Conservation (phyloP, 1,139 yeast species). For the Hyphopichia fennica region DNA sequence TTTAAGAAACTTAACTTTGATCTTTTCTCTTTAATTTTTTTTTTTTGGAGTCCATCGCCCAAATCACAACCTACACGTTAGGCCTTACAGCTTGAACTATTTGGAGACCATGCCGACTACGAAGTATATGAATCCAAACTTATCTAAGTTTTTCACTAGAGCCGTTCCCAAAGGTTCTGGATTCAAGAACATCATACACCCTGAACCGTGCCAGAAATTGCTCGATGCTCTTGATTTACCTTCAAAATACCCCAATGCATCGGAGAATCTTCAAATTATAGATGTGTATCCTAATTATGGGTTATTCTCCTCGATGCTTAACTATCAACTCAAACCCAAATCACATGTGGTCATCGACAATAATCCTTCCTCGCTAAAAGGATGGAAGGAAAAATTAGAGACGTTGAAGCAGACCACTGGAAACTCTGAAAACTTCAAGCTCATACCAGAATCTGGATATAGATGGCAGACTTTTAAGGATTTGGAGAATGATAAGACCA, state of each 20-base stretch:
- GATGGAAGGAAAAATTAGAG: slow-evolving; percentile 26
- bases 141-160: neutral
- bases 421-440: slow-evolving; percentile 28
- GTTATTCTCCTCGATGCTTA: slow-evolving; percentile 52
- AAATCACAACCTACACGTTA: no score
- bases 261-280: slow-evolving; percentile 52
- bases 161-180: slow-evolving; percentile 25
- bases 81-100: no score
- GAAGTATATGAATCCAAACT: neutral
- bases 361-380: slow-evolving; percentile 34
- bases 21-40: neutral
- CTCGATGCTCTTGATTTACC: slow-evolving; percentile 44
- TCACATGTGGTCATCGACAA: slow-evolving; percentile 62
- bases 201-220: slow-evolving; percentile 34
- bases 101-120: neutral
- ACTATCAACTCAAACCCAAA: slow-evolving; percentile 56
- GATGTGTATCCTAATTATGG: slow-evolving; percentile 67
- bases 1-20: no score
- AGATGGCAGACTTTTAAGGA: slow-evolving; percentile 61
- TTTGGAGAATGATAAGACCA: slow-evolving; percentile 39
- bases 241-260: slow-evolving; percentile 38
- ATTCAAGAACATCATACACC: slow-evolving; percentile 21
- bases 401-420: slow-evolving; percentile 20
- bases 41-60: no score
- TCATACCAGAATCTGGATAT: slow-evolving; percentile 52